Evolutionary conservation across 2,329 filamentous ascomycete genomes (phyloP), one percentile per base, ranked within the genome.

Genomic region (Trichophyton rubrum): DNA sequence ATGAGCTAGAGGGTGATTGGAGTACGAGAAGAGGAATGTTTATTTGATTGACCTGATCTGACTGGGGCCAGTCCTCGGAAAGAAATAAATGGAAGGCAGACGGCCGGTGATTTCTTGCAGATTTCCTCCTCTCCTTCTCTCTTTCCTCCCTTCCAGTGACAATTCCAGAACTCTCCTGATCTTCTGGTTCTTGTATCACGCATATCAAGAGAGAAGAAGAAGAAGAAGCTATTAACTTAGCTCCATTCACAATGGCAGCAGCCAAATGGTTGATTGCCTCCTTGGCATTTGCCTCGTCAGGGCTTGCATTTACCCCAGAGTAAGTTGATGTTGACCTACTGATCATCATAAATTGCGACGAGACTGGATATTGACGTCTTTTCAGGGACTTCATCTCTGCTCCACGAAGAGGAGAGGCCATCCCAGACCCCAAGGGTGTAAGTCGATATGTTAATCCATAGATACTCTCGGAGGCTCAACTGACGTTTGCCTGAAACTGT

Each of bases 361-460:
- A 51, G 22, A 47, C 45, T 13, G 35, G 43, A 17, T 55, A 17
- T 38, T 58, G 35, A 60, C 47, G 7, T 27, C 57, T 41, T 27
- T 13, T 59, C 58, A 74, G 73, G 61, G 65, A 70, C 53, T 64
- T 75, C 38, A 71, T 75, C 51, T 66, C 69, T 61, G 72, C 73
- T 61, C 73, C 73, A 11, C 67, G 72, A 61, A 67, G 73, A 60
- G 67, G 69, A 59, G 69, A 70, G 55, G 71, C 71, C 13, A 60
- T 73, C 35, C 73, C 74, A 4, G 73, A 75, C 61, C 74, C 72
- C 20, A 71, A 72, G 6, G 74, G 73, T 13, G 73, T 75, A 65
- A 65, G 72, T 69, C 11, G 47, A 67, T 20, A 22, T n/a, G 13
- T 20, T 1, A 35, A 30, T 33, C 33, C 11, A 22, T 7, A 27